Percentiles rank a stretch among this genome's conserved stretches.
Conservation (phyloP, 306 rosid genomes). For the Casuarina cunninghamiana region DNA sequence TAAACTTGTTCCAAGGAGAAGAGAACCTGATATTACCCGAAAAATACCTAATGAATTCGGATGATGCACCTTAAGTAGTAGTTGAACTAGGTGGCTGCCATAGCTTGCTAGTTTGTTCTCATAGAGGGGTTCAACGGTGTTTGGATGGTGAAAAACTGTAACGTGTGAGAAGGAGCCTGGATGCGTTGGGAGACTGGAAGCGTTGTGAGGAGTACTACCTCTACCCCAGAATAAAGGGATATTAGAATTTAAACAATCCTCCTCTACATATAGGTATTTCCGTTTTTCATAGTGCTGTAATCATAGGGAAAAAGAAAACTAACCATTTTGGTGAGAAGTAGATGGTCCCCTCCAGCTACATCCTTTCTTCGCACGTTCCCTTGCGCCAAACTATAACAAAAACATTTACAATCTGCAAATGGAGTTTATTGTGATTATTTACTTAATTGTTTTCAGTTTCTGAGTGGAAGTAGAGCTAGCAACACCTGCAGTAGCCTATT, state of each 20-base stretch:
- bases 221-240: too few relatives aligned
- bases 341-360: too few relatives aligned
- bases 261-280: too few relatives aligned
- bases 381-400: too few relatives aligned
- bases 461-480: conserved; percentile 43
- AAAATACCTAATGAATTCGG: conserved; percentile 94
- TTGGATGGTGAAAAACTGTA: background rate
- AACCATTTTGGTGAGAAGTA: too few relatives aligned
- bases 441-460: conserved; percentile 33
- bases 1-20: conserved; percentile 98
- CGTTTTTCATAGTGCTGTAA: too few relatives aligned
- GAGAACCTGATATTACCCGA: conserved; percentile 94
- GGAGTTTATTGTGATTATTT: conserved; percentile 36
- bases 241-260: too few relatives aligned
- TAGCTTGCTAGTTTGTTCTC: conserved; percentile 35
- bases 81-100: conserved; percentile 37
- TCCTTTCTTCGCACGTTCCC: too few relatives aligned
- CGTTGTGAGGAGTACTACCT: too few relatives aligned
- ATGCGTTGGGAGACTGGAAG: background rate
- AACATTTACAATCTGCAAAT: conserved; percentile 32
- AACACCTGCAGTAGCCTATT: conserved; percentile 42
- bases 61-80: conserved; percentile 37
- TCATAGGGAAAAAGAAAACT: too few relatives aligned
- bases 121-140: conserved; percentile 34
- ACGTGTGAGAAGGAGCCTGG: too few relatives aligned